These are phyloP conservation scores for Puccinia horiana DNA, from an alignment of 1,284 basidiomycete genomes.

Conservation along the genomic window DNA sequence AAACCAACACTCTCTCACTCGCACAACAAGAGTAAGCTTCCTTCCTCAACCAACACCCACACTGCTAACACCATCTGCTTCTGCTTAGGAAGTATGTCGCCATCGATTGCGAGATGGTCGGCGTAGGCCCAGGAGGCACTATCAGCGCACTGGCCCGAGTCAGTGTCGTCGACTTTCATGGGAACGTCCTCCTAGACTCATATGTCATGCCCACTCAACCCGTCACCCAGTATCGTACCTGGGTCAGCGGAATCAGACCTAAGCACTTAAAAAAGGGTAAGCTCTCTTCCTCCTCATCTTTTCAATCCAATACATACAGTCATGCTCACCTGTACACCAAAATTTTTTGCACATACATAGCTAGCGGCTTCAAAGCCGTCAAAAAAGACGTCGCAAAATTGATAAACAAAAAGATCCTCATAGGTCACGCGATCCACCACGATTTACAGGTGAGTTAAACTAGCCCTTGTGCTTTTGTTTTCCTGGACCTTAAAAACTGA, in stretches of 20 bases:
- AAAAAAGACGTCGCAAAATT: slow-evolving; percentile 78
- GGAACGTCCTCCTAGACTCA: slow-evolving; percentile 75
- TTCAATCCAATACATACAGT: neutral
- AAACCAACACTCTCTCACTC: neutral
- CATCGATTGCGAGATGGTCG: slow-evolving; percentile 97
- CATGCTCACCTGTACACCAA: neutral
- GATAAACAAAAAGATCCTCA: slow-evolving; percentile 75
- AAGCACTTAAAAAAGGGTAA: slow-evolving; percentile 72
- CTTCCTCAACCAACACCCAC: neutral
- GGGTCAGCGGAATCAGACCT: slow-evolving; percentile 81
- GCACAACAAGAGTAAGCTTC: neutral
- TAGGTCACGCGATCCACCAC: slow-evolving; percentile 91
- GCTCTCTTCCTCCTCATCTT: slow-evolving; percentile 48
- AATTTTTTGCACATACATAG: slow-evolving; percentile 60
- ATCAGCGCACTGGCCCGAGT: slow-evolving; percentile 87
- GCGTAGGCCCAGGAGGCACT: slow-evolving; percentile 76
- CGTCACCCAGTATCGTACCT: slow-evolving; percentile 90
- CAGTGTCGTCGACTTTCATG: slow-evolving; percentile 86
- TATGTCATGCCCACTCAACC: slow-evolving; percentile 84
- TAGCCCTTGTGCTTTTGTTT: neutral
- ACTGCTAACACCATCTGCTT: too few species aligned
- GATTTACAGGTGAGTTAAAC: slow-evolving; percentile 73
- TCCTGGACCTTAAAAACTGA: too few species aligned
- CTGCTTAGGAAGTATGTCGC: slow-evolving; percentile 69
- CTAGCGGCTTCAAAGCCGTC: slow-evolving; percentile 75